Evolutionary conservation across 1,284 basidiomycete species (phyloP).

Genomic region (Melampsora larici-populina): DNA sequence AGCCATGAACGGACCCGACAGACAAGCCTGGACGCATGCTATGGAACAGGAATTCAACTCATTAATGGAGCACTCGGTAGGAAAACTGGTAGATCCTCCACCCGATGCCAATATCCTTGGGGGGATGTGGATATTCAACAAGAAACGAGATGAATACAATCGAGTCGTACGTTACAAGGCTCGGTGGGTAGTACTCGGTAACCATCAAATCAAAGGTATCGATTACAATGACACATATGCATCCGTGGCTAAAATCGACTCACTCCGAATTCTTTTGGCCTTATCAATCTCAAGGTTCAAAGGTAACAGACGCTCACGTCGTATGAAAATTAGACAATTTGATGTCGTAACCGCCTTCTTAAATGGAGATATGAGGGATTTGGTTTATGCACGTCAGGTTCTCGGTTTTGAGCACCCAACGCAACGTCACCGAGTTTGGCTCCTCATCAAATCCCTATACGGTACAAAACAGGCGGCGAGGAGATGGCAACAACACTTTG

Average conservation of each 20-base stretch:
- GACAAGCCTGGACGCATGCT: not conserved
- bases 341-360: constrained; percentile 1
- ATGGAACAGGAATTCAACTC: constrained; percentile 31
- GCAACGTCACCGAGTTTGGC: not conserved
- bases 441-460: not conserved
- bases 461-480: not conserved
- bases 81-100: no score
- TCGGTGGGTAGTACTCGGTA: no score
- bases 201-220: no score
- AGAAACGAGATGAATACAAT: no score
- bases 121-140: no score
- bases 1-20: not conserved
- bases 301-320: not conserved
- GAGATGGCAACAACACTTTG: not conserved
- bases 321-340: not conserved
- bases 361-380: not conserved
- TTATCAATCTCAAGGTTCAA: not conserved
- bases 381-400: not conserved
- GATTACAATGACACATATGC: constrained; percentile 11
- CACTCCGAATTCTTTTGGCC: not conserved
- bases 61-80: no score
- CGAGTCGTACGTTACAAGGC: no score
- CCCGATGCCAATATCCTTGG: no score
- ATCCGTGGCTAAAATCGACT: no score
- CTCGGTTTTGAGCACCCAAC: not conserved